Base-by-base conservation (phyloP, 2,329 filamentous ascomycete species). In the Aspergillus sp. region DNA sequence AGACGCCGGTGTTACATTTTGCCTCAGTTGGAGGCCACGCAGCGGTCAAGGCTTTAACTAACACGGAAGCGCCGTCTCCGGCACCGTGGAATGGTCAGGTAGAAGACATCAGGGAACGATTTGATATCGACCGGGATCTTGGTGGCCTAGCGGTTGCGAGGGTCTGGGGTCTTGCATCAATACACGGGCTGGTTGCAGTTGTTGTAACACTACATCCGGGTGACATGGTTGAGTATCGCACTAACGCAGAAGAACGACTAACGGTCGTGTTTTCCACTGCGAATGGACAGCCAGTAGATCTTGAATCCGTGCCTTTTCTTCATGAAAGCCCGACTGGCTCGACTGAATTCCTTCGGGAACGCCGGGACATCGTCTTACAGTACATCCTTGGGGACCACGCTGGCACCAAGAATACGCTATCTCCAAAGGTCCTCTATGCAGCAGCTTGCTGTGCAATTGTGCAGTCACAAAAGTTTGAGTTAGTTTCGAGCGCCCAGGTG, bases 141-240 rank as follows among this genome's bases (percentile, higher is more conserved):
- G 78, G 77, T 21, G 80, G 80, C 6, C 71, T 81, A 52, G 76
- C 79, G 7, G 69, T 77, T n/a, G 75, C 79, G 6, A 80, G 80
- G 59, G 75, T 79, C 7, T 86, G 82, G 80, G 85, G 85, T 2
- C 70, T 85, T 6, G 76, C 79, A 11, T 79, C 81, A 17, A 66
- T 79, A 17, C 75, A 77, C 21, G 78, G 80, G 31, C 76, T 79
- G 23, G 68, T 79, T 14, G 83, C 81, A 5, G 75, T 76, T 3
- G 82, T 79, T 55, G 73, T 80, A 47, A 82, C 80, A 2, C 64
- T 83, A 27, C 82, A 87, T 65, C 84, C 84, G 0, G 81, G 78
- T 4, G 80, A 86, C 65, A 81, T 82, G 72, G 72, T 85, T 14
- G 82, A 86, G 59, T 86, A 86, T 64, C 76, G 77, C 1, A 81